Evolutionary conservation across 1,284 basidiomycete species (phyloP), one percentile per base, ranked within the genome.

Genomic region (Trichosporon asahii): DNA sequence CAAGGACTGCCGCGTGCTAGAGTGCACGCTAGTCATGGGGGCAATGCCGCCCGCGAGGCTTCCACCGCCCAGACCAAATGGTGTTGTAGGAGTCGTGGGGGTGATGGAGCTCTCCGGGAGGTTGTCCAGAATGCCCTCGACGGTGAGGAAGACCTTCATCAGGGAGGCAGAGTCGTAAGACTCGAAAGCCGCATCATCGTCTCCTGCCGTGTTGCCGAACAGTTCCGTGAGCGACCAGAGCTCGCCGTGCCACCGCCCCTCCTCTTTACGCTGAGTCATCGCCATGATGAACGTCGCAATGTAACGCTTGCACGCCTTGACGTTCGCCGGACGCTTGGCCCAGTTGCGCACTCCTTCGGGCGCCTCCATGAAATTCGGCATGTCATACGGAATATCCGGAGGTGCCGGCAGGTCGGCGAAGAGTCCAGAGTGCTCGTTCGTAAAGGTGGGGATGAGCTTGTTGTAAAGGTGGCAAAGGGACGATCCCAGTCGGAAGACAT

Each of bases 391-490:
- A 65, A 84, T 79, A 1, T 72, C 74, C 25, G 73, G 53, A 0
- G 82, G 81, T 7, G 73, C 73, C 18, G 84, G 80, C 53, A 88
- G 86, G 71, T 87, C 86, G 70, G 88, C 76, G 63, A 77, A 88
- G 8, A 87, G 82, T 67, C 86, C 84, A 69, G 85, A 80, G 18
- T 78, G 73, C 60, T 88, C 87, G 72, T 87, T 86, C 70, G 88
- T 68, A 69, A 84, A 88, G 11, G 87, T 81, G 69, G 87, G 86
- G 33, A 91, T 91, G 70, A 96, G 89, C 78, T 91, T 89, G 85
- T 99, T 97, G 87, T 93, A 96, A 76, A 99, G 90, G 85, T 91
- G 95, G 85, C 94, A 96, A 73, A 99, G 90, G 44, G 95, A 91
- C 37, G 93, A 90, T 72, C 97, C 96, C 57, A 95, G 88, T 44